Conservation (phyloP, 106 monocot species). For the Apostasia shenzhenica region DNA sequence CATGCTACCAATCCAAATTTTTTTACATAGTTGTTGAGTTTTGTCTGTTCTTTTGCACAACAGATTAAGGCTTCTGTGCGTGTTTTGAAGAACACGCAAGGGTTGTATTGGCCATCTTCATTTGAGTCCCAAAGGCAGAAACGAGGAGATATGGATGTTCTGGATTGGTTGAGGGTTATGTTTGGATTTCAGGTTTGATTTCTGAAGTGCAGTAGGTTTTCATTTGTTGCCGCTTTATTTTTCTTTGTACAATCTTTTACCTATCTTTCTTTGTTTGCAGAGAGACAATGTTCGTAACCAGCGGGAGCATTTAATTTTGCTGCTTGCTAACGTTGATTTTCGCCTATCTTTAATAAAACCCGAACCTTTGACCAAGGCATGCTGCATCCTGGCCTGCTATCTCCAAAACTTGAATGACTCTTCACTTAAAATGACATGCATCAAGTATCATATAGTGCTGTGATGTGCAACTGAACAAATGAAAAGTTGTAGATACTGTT, state of each 20-base stretch:
- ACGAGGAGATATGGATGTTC: slow-evolving; percentile 73
- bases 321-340: slow-evolving; percentile 84
- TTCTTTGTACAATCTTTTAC: neutral
- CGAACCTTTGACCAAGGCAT: slow-evolving; percentile 88
- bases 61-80: slow-evolving; percentile 90
- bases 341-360: slow-evolving; percentile 69
- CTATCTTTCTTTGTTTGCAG: slow-evolving; percentile 35
- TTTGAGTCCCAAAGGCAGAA: slow-evolving; percentile 82
- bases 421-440: too few species aligned
- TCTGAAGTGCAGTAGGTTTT: slow-evolving; percentile 1
- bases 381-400: neutral
- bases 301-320: slow-evolving; percentile 83
- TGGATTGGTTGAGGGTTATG: slow-evolving; percentile 94
- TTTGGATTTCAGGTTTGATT: slow-evolving; percentile 90
- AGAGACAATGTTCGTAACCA: slow-evolving; percentile 92
- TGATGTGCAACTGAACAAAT: too few species aligned
- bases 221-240: neutral
- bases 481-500: too few species aligned
- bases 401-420: too few species aligned
- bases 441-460: too few species aligned
- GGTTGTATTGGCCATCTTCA: slow-evolving; percentile 77
- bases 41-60: neutral
- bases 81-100: slow-evolving; percentile 64
- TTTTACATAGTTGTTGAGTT: too few species aligned
- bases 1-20: too few species aligned